Conservation (phyloP, 2,329 filamentous ascomycete species). For the Teratosphaeria viscida region DNA sequence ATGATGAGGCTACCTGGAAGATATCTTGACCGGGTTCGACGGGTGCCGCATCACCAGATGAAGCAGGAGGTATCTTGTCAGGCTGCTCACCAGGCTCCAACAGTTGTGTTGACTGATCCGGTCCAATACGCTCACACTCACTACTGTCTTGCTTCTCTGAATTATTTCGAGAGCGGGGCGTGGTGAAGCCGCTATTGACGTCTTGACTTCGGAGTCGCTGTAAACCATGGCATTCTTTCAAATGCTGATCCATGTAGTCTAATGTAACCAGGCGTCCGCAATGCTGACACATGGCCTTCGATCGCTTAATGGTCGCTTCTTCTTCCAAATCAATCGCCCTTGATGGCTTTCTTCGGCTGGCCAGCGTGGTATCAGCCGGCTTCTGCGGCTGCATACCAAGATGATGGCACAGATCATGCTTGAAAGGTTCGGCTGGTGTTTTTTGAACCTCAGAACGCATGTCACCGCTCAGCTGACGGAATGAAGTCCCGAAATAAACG, state of each 20-base stretch:
- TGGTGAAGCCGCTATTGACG: not conserved
- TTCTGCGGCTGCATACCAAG: not conserved
- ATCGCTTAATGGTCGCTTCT: not conserved
- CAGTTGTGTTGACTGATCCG: not conserved
- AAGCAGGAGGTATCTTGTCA: not conserved
- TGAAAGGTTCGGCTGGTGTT: not conserved
- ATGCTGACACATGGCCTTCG: not conserved
- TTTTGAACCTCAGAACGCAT: not conserved
- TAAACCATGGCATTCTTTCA: not conserved
- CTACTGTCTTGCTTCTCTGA: not conserved
- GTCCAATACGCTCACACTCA: not conserved
- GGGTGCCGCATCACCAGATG: not conserved
- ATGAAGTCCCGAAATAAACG: not conserved
- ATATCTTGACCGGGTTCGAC: not conserved
- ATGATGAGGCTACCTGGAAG: not conserved
- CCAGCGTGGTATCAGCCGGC: not conserved
- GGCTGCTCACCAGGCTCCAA: not conserved
- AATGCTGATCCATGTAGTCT: not conserved
- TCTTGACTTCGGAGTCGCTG: not conserved
- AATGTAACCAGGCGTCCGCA: not conserved
- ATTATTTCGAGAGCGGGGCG: not conserved
- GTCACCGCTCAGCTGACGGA: not conserved
- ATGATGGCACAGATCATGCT: not conserved
- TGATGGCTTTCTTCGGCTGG: not conserved
- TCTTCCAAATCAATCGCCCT: not conserved